phyloP scores from a whole-genome alignment of 257 asterid genomes.

The Gentiana macrophylla region DNA sequence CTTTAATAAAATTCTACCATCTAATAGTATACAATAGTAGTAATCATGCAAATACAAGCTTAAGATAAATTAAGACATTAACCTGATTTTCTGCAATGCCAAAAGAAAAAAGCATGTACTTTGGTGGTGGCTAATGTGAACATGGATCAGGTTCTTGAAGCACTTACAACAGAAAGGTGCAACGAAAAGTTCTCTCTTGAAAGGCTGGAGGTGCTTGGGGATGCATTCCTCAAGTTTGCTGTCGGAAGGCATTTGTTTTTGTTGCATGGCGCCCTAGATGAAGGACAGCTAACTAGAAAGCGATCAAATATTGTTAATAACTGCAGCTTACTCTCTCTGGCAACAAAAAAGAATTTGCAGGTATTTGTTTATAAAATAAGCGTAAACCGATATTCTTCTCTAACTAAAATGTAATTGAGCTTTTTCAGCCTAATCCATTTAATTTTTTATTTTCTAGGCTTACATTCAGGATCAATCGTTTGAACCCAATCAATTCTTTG shows the following conservation, averaged over 20 bases:
- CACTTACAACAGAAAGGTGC: slow-evolving; percentile 92
- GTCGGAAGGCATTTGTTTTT: slow-evolving; percentile 88
- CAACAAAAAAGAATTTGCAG: slow-evolving; percentile 62
- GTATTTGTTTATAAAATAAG: slow-evolving; percentile 28
- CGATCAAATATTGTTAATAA: slow-evolving; percentile 84
- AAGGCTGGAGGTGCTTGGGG: slow-evolving; percentile 99
- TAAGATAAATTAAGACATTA: too few species aligned
- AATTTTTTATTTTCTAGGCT: slow-evolving; percentile 35
- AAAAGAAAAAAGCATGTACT: neutral
- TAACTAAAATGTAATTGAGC: too few species aligned
- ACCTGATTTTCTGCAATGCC: too few species aligned
- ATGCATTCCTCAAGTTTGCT: slow-evolving; percentile 94
- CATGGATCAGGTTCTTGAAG: slow-evolving; percentile 86
- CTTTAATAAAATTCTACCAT: too few species aligned
- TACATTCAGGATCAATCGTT: slow-evolving; percentile 86
- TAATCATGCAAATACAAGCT: too few species aligned
- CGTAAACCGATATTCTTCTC: too few species aligned
- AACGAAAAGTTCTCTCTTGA: slow-evolving; percentile 79
- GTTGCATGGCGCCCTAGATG: slow-evolving; percentile 58
- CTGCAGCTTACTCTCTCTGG: slow-evolving; percentile 54
- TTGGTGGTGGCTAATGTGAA: slow-evolving; percentile 18
- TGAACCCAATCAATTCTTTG: slow-evolving; percentile 54
- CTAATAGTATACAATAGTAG: too few species aligned
- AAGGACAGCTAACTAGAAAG: slow-evolving; percentile 87
- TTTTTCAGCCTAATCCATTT: neutral